Percentiles rank a stretch among this genome's conserved stretches.
Conservation (phyloP, 345 rosid species). For the Populus simonii region DNA sequence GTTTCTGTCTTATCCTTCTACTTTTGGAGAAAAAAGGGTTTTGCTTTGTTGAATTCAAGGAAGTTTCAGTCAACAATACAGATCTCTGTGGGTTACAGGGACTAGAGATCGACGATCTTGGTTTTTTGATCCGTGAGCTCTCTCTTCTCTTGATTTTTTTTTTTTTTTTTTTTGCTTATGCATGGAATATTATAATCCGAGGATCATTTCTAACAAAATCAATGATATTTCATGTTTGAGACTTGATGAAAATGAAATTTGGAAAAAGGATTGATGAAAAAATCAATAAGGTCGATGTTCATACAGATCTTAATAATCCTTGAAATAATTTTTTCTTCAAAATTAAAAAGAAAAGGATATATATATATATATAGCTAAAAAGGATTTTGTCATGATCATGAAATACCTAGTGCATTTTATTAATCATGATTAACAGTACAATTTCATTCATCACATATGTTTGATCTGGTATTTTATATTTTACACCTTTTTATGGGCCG, state of each 20-base stretch:
- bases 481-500: too few relatives aligned
- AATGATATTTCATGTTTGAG: not conserved
- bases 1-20: not conserved
- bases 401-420: not conserved
- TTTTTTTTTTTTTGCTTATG: not conserved
- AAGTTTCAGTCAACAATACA: conserved; percentile 23
- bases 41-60: conserved; percentile 5
- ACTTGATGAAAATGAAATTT: not conserved
- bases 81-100: conserved; percentile 32
- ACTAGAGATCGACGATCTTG: conserved; percentile 30
- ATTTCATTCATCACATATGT: not conserved
- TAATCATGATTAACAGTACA: not conserved
- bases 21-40: conserved; percentile 8
- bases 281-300: not conserved
- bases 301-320: conserved; percentile 6
- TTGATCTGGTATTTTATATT: not conserved
- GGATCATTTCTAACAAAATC: not conserved
- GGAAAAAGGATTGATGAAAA: not conserved
- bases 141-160: not conserved
- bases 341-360: not conserved
- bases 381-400: not conserved
- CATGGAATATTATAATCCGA: not conserved
- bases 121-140: conserved; percentile 30
- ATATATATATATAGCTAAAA: not conserved
- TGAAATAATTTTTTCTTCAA: not conserved